Conservation (phyloP, 768 basidiomycete species). For the Leccinum subtestaceum region DNA sequence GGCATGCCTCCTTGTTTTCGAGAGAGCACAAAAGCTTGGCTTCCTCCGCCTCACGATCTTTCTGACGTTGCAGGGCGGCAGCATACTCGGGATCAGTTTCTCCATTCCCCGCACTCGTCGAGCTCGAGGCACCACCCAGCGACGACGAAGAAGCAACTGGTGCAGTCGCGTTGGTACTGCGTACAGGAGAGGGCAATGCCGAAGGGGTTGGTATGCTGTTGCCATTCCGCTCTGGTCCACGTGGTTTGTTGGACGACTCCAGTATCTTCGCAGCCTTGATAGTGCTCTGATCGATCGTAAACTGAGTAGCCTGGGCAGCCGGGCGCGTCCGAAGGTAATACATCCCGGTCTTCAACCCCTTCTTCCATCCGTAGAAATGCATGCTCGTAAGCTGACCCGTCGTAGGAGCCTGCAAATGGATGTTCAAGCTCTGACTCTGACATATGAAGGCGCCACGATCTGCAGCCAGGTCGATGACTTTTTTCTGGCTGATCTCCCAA, state of each 20-base stretch:
- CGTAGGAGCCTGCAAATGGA: conserved; percentile 88
- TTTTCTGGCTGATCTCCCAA: conserved; percentile 99
- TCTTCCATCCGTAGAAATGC: conserved; percentile 99
- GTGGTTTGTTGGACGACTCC: conserved; percentile 22
- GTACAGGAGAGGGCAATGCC: conserved; percentile 26
- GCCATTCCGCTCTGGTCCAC: conserved; percentile 11
- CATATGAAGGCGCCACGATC: conserved; percentile 98
- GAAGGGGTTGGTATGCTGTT: conserved; percentile 25
- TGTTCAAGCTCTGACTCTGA: conserved; percentile 92
- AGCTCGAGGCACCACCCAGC: conserved; percentile 9
- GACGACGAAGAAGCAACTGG: conserved; percentile 26
- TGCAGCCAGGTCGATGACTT: conserved; percentile 95
- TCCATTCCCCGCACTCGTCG: conserved; percentile 34
- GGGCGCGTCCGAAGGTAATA: conserved; percentile 95
- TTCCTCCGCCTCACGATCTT: conserved; percentile 73
- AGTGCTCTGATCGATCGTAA: conserved; percentile 86
- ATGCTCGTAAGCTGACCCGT: conserved; percentile 90
- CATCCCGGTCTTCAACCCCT: conserved; percentile 98
- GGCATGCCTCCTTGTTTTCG: conserved; percentile 91
- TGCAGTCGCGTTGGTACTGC: conserved; percentile 33
- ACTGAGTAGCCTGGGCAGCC: conserved; percentile 94
- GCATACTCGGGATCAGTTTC: conserved; percentile 68
- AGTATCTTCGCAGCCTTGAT: conserved; percentile 53
- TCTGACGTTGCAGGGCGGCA: conserved; percentile 68
- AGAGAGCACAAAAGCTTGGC: conserved; percentile 81